Base-by-base conservation (phyloP, 176 grass and related monocot species). In the Triticum timopheevii region DNA sequence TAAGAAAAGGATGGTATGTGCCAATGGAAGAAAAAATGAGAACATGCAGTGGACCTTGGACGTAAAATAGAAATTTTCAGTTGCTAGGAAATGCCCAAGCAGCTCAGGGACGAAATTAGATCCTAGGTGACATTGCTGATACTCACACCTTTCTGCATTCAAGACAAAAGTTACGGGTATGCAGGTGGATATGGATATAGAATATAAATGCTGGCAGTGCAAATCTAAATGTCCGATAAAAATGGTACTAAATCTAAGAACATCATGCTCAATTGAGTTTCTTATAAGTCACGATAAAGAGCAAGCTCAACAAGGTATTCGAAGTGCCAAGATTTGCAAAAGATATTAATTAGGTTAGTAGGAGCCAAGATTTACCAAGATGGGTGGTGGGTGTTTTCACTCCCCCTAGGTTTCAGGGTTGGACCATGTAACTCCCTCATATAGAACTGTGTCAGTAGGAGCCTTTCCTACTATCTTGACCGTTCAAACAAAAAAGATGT, bases 51-150 rank as follows among this genome's bases (percentile, higher is more conserved):
- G 31, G 65, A 98, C 96, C 96, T 96, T 92, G 61, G 92, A 86
- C 42, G 96, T 98, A 84, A 94, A 96, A 86, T 91, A 96, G 88
- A 98, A 98, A 90, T 98, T 98, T 78, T 98, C 96, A 80, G 96
- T 98, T 84, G 93, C 96, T 73, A 98, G 72, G 83, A 98, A 98
- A 61, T 88, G 87, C 61, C 96, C 96, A 72, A n/a, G 84, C 20
- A 98, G 78, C 85, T 95, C 90, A 82, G 96, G 96, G 82, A 98
- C 85, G 10, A 98, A 95, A 79, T 79, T 83, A 73, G 93, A 88
- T 65, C 93, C 96, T 49, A 92, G 79, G 31, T 88, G 91, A 71
- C 96, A 98, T 67, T 87, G 77, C 81, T 95, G 66, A 94, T 92
- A 84, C 39, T 77, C 59, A 33, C 96, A 95, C 63, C 82, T 89